phyloP scores from a whole-genome alignment of 495 filamentous ascomycete species.

The Elaphomyces granulatus region DNA sequence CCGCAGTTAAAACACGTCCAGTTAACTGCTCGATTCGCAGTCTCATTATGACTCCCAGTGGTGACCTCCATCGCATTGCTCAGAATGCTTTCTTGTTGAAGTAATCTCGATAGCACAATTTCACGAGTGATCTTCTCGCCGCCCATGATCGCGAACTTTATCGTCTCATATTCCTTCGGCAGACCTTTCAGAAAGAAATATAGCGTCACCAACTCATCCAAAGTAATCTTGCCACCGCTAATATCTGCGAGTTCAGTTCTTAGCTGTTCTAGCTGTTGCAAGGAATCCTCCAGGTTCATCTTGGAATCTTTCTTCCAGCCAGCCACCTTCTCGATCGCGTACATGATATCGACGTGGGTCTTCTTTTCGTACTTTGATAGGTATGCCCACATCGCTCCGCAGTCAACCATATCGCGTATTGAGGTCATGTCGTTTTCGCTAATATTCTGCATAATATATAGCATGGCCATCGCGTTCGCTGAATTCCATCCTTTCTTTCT shows the following conservation, averaged over 20 bases:
- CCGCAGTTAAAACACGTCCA: background rate
- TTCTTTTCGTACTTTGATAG: background rate
- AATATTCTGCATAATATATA: background rate
- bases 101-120: background rate
- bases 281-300: background rate
- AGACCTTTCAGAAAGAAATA: background rate
- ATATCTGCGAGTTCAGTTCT: background rate
- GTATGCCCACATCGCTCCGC: background rate
- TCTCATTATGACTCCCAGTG: background rate
- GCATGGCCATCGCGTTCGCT: too few species aligned
- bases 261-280: background rate
- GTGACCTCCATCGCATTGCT: background rate
- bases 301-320: background rate
- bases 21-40: background rate
- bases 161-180: background rate
- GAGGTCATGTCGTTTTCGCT: background rate
- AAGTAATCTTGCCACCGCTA: background rate
- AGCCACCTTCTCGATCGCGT: background rate
- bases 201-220: background rate
- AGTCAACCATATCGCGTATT: background rate
- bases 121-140: background rate
- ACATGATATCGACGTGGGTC: background rate
- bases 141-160: background rate
- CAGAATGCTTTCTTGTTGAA: background rate
- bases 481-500: too few species aligned